These are phyloP conservation scores for Fusarium sp. DNA, from an alignment of 2,329 filamentous ascomycete genomes.

Conservation along the genomic window DNA sequence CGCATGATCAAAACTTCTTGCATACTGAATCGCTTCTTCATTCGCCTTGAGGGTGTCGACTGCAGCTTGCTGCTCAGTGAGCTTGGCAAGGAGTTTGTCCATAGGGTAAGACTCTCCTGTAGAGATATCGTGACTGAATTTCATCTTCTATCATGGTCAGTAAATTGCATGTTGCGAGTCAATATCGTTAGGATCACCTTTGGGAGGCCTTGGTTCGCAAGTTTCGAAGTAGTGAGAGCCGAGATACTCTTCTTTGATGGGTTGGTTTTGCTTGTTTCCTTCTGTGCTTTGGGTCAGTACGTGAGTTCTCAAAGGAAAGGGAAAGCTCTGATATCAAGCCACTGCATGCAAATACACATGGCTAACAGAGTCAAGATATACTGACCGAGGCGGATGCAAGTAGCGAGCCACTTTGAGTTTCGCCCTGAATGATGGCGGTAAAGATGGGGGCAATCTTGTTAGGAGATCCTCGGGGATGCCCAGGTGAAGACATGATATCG, in stretches of 20 bases:
- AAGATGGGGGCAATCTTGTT: slow-evolving; percentile 39
- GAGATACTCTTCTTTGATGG: slow-evolving; percentile 58
- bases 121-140: slow-evolving; percentile 59
- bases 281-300: slow-evolving; percentile 13
- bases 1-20: slow-evolving; percentile 58
- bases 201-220: slow-evolving; percentile 65
- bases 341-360: neutral
- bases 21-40: slow-evolving; percentile 54
- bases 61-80: slow-evolving; percentile 76
- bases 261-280: slow-evolving; percentile 39
- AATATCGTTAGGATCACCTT: slow-evolving; percentile 58
- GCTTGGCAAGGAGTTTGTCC: slow-evolving; percentile 78
- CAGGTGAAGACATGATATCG: slow-evolving; percentile 49
- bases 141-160: slow-evolving; percentile 57
- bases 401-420: slow-evolving; percentile 35
- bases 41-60: slow-evolving; percentile 62
- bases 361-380: slow-evolving; percentile 27
- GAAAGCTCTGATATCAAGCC: neutral
- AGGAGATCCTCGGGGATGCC: slow-evolving; percentile 46
- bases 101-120: slow-evolving; percentile 64
- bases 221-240: slow-evolving; percentile 64
- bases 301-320: neutral
- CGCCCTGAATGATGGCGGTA: slow-evolving; percentile 37
- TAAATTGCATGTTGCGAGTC: slow-evolving; percentile 23
- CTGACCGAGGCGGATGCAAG: slow-evolving; percentile 24